A percentile compares a stretch with the other conserved stretches of the same genome.
Evolutionary conservation across 2,329 filamentous ascomycete genomes (phyloP).

Genomic region (Geosmithia flava): DNA sequence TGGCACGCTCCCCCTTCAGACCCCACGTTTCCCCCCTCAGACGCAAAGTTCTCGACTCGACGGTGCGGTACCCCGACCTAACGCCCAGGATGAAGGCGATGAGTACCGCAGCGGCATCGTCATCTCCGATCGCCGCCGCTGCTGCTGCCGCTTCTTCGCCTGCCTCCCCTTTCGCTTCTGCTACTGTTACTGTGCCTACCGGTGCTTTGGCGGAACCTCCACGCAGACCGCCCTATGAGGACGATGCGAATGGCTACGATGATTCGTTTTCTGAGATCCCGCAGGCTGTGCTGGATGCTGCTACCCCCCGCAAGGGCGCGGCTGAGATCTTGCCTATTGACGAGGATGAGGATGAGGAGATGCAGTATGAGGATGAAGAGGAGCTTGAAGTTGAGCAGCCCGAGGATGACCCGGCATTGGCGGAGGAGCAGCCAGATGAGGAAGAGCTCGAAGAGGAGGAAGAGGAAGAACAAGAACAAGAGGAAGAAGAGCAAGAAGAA

Average conservation of each 20-base stretch:
- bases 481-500: conserved; percentile 5
- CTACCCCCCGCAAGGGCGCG: conserved; percentile 21
- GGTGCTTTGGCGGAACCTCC: not conserved
- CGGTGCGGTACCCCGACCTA: not conserved
- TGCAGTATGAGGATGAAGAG: conserved; percentile 3
- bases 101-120: not conserved
- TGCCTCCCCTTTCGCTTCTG: not conserved
- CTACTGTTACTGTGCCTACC: conserved; percentile 1
- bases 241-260: conserved; percentile 27
- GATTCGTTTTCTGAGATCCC: conserved; percentile 48
- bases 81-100: not conserved
- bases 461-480: conserved; percentile 1
- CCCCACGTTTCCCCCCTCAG: conserved; percentile 3
- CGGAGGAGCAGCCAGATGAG: not conserved
- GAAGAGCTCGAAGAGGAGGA: not conserved
- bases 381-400: not conserved
- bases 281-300: conserved; percentile 34
- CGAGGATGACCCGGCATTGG: not conserved
- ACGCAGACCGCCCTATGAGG: conserved; percentile 5
- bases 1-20: conserved; percentile 22
- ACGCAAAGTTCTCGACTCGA: not conserved
- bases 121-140: not conserved
- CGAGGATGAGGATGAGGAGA: conserved; percentile 2
- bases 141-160: no score
- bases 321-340: not conserved